Evolutionary conservation across 2,329 filamentous ascomycete species (phyloP), one percentile per base, ranked within the genome.

Genomic region (Pyrenochaeta sp.): DNA sequence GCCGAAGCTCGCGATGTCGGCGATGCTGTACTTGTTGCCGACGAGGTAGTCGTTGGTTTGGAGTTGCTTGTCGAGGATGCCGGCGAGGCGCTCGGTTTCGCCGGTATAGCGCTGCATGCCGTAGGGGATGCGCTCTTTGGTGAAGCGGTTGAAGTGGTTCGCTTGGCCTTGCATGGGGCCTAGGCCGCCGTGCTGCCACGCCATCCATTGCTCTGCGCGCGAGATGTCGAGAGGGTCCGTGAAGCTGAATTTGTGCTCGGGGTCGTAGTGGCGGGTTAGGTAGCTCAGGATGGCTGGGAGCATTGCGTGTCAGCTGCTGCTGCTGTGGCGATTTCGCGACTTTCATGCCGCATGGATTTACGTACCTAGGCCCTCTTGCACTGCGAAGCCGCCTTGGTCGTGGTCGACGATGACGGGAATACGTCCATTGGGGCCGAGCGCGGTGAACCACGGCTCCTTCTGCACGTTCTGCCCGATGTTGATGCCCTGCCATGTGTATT

Each of bases 321-420:
- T n/a, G n/a, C n/a, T n/a, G n/a, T n/a, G n/a, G n/a, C n/a, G n/a
- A n/a, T n/a, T n/a, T n/a, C n/a, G n/a, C n/a, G n/a, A n/a, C n/a
- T n/a, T n/a, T n/a, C n/a, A n/a, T n/a, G n/a, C n/a, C n/a, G n/a
- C n/a, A n/a, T n/a, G n/a, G n/a, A 2, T 24, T 22, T 21, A 51
- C 65, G 41, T 36, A 72, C 64, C 61, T 29, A 66, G 51, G 18
- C 74, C 74, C 50, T 77, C 74, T 58, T 73, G 69, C 34, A 77
- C 83, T 29, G 79, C 70, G 37, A 87, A 81, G 32, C 71, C 78
- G 42, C 74, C 73, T 49, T 82, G 78, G 67, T 87, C 82, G 53
- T 88, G 84, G 70, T 88, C 84, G 20, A 87, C 78, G 32, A 88
- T 79, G 32, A 81, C 83, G 2, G 84, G 83, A 55, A 87, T 86